These are phyloP conservation scores for Leishmania mexicana DNA, from an alignment of 208 protist species.

Conservation along the genomic window DNA sequence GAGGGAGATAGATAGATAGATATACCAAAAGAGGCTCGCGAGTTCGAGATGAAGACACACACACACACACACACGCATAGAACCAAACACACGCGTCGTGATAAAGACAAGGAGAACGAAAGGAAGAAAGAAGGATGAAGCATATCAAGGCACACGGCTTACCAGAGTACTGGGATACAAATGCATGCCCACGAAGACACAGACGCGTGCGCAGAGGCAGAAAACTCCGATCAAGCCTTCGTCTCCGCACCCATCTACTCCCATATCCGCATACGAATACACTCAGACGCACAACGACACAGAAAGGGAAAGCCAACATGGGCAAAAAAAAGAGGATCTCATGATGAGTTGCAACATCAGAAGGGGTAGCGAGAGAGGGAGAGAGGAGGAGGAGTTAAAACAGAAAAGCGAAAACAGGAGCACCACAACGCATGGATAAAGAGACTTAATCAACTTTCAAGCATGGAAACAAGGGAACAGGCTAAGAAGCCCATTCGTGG, in stretches of 20 bases:
- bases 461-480: conserved; percentile 3
- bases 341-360: not conserved
- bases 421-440: conserved; percentile 8
- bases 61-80: not conserved
- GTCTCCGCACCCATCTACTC: not conserved
- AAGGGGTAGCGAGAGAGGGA: not conserved
- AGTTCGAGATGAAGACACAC: not conserved
- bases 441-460: not conserved
- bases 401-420: not conserved
- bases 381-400: not conserved
- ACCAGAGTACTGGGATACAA: not conserved
- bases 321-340: not conserved
- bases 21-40: not conserved
- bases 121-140: not conserved
- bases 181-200: not conserved
- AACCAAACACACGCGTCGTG: not conserved
- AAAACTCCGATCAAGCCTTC: not conserved
- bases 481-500: not conserved
- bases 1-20: not conserved
- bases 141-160: not conserved
- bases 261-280: not conserved
- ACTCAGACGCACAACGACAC: not conserved
- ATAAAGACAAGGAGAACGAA: not conserved
- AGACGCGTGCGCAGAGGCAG: not conserved
- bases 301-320: not conserved